These are phyloP conservation scores for Yarrowia sp. DNA, from an alignment of 805 yeast genomes.

Conservation along the genomic window DNA sequence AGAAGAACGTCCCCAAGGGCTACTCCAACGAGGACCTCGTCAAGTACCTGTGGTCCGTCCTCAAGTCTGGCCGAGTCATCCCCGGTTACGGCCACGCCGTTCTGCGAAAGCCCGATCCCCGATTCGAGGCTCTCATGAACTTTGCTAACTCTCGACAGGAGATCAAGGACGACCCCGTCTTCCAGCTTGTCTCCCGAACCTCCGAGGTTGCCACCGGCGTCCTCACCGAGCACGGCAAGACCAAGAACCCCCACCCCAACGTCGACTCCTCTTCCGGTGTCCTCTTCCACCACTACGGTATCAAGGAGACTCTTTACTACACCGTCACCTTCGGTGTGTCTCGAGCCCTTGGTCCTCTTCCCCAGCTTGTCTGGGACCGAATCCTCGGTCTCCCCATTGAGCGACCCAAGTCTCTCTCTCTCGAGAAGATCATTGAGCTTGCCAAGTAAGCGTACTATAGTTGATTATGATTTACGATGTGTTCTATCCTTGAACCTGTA, in stretches of 20 bases:
- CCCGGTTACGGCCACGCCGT: conserved; percentile 92
- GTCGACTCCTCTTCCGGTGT: conserved; percentile 89
- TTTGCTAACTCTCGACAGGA: conserved; percentile 54
- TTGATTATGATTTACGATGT: conserved; percentile 21
- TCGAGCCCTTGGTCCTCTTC: conserved; percentile 82
- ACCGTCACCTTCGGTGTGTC: conserved; percentile 84
- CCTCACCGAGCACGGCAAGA: conserved; percentile 79
- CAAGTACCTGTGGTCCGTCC: conserved; percentile 73
- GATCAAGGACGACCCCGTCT: conserved; percentile 65
- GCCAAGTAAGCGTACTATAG: conserved; percentile 37
- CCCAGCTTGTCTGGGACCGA: conserved; percentile 81
- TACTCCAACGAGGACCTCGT: conserved; percentile 66
- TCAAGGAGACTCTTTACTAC: conserved; percentile 78
- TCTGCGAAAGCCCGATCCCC: conserved; percentile 83
- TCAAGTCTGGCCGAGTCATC: conserved; percentile 78
- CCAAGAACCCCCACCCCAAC: conserved; percentile 92
- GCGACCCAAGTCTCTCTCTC: conserved; percentile 91
- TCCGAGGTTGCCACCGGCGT: conserved; percentile 82
- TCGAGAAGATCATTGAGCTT: conserved; percentile 85
- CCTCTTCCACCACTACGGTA: conserved; percentile 78
- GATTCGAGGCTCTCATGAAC: conserved; percentile 82
- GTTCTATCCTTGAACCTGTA: background rate
- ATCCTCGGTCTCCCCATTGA: conserved; percentile 79
- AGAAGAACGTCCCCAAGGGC: conserved; percentile 65
- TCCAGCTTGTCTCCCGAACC: conserved; percentile 72